Percentiles rank a stretch among this genome's conserved stretches.
Conservation (phyloP, 768 basidiomycete genomes). For the Royoungia palumana region DNA sequence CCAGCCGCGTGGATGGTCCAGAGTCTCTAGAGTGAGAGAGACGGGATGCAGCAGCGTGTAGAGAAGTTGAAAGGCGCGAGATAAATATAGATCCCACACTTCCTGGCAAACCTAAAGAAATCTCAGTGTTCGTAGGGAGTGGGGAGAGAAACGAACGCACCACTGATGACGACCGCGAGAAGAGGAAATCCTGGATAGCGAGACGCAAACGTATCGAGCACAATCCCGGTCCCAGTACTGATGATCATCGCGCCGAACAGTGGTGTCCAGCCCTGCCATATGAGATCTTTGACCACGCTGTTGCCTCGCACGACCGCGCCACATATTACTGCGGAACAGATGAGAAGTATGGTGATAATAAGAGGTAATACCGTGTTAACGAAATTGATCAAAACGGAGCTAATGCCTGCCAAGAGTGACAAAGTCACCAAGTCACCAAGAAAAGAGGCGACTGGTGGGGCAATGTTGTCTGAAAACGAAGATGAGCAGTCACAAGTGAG, state of each 20-base stretch:
- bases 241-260: constrained; percentile 89
- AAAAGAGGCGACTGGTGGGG: constrained; percentile 89
- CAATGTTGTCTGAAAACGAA: constrained; percentile 75
- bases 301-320: constrained; percentile 61
- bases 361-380: constrained; percentile 66
- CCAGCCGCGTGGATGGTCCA: constrained; percentile 45
- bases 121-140: background rate
- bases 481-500: too few species aligned
- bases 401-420: constrained; percentile 71
- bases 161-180: constrained; percentile 84
- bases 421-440: constrained; percentile 93
- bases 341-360: constrained; percentile 46
- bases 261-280: constrained; percentile 86
- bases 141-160: constrained; percentile 36
- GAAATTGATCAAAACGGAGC: constrained; percentile 64
- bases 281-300: constrained; percentile 61
- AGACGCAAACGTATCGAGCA: constrained; percentile 86
- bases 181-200: constrained; percentile 86
- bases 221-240: constrained; percentile 83
- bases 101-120: constrained; percentile 68
- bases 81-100: constrained; percentile 88
- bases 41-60: constrained; percentile 50
- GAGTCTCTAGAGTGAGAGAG: constrained; percentile 2
- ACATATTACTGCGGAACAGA: constrained; percentile 50
- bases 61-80: constrained; percentile 83